These are phyloP conservation scores for Syzygium malaccense DNA, from an alignment of 441 rosid genomes.

Conservation along the genomic window DNA sequence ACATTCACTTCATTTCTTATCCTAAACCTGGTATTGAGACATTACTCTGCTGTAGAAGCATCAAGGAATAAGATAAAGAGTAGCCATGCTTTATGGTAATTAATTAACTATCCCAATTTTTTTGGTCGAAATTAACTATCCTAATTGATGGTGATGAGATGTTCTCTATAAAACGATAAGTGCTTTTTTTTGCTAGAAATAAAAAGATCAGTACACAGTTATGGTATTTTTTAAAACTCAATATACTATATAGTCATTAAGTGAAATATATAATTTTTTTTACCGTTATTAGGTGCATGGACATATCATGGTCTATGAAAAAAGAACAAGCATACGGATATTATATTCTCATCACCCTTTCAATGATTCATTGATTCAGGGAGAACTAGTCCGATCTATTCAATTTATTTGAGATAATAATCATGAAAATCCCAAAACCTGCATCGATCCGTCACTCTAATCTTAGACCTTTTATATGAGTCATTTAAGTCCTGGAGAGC, in stretches of 20 bases:
- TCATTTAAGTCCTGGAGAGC: background rate
- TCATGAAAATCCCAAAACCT: background rate
- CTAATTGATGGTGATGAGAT: background rate
- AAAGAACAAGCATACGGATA: fast-evolving
- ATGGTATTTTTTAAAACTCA: fast-evolving
- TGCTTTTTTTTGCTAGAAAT: background rate
- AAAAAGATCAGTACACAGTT: background rate
- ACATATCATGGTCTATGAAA: background rate
- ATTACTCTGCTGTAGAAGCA: background rate
- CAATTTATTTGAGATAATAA: background rate
- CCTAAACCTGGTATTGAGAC: background rate
- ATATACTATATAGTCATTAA: background rate
- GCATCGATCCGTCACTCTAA: fast-evolving
- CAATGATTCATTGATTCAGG: background rate
- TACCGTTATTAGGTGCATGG: background rate
- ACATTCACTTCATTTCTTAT: too few species aligned
- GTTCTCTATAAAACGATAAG: background rate
- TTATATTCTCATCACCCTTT: background rate
- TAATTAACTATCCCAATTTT: background rate
- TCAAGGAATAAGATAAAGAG: background rate
- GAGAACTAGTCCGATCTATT: background rate
- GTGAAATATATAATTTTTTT: background rate
- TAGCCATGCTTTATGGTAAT: background rate
- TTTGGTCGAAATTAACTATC: background rate
- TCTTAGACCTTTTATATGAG: background rate